Percentiles rank a stretch among this genome's conserved stretches.
These are phyloP conservation scores for Cladosporium sp. DNA, from an alignment of 2,329 filamentous ascomycete genomes.

Conservation along the genomic window DNA sequence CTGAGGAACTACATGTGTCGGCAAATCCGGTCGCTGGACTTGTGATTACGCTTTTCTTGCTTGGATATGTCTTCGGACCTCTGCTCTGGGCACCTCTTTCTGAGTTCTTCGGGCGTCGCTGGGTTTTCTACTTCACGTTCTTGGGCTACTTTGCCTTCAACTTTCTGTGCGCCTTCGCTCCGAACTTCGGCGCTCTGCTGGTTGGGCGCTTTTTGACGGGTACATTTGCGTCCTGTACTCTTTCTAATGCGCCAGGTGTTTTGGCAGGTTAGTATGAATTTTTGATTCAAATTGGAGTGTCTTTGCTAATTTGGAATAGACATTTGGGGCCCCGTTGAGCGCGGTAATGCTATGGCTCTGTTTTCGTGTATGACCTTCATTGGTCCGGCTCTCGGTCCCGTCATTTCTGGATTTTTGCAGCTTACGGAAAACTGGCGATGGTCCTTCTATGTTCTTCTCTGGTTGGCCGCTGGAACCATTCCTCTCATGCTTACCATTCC, in stretches of 20 bases:
- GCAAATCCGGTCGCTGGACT: slow-evolving; percentile 32
- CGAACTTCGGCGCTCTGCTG: slow-evolving; percentile 48
- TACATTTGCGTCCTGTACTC: slow-evolving; percentile 46
- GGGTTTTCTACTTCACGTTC: slow-evolving; percentile 44
- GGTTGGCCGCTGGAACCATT: slow-evolving; percentile 31
- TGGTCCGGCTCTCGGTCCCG: slow-evolving; percentile 48
- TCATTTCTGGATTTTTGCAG: slow-evolving; percentile 53
- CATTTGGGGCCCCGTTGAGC: slow-evolving; percentile 47
- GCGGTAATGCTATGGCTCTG: slow-evolving; percentile 49
- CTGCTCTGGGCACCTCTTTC: slow-evolving; percentile 60
- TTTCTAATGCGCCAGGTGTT: slow-evolving; percentile 43
- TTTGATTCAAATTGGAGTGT: slow-evolving; percentile 34
- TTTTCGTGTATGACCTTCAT: slow-evolving; percentile 51
- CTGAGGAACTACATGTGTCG: slow-evolving; percentile 43
- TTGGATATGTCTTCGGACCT: slow-evolving; percentile 54
- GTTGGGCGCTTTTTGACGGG: slow-evolving; percentile 52
- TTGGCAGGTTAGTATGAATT: slow-evolving; percentile 37
- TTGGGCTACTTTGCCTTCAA: slow-evolving; percentile 40
- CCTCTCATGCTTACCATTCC: slow-evolving; percentile 51
- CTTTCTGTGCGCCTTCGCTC: slow-evolving; percentile 51
- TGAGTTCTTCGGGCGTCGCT: slow-evolving; percentile 56
- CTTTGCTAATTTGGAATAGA: slow-evolving; percentile 25
- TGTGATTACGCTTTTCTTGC: slow-evolving; percentile 29
- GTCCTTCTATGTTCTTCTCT: slow-evolving; percentile 40
- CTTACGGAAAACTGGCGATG: slow-evolving; percentile 45